Conservation (phyloP, 305 asterid species). For the Fraxinus paxiana region DNA sequence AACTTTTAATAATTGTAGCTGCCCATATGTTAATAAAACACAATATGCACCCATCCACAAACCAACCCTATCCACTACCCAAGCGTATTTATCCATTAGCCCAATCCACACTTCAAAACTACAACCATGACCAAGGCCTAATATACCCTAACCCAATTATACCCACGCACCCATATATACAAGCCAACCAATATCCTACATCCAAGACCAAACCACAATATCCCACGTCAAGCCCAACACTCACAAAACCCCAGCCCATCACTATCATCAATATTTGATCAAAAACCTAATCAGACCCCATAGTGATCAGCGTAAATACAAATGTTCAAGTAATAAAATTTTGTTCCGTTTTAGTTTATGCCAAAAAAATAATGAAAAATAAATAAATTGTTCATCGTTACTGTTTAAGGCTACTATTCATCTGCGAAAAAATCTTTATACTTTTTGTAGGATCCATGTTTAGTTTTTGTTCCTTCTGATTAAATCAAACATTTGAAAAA, state of each 20-base stretch:
- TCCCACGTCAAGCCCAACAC: not conserved
- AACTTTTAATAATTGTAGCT: too few relatives aligned
- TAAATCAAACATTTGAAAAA: too few relatives aligned
- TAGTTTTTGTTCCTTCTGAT: too few relatives aligned
- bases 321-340: not conserved
- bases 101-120: not conserved
- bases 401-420: too few relatives aligned
- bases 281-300: not conserved
- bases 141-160: not conserved
- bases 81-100: not conserved
- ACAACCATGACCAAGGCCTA: not conserved
- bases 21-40: not conserved
- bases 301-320: not conserved
- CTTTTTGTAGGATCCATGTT: too few relatives aligned
- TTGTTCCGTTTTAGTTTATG: not conserved
- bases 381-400: too few relatives aligned
- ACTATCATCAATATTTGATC: not conserved
- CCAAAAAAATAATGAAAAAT: too few relatives aligned
- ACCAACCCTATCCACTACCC: not conserved
- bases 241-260: not conserved
- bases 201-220: not conserved
- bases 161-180: not conserved
- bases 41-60: not conserved
- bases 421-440: too few relatives aligned
- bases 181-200: not conserved